Evolutionary conservation across 2,329 filamentous ascomycete genomes (phyloP), one percentile per base, ranked within the genome.

Genomic region (Chrysoporthe cubensis): DNA sequence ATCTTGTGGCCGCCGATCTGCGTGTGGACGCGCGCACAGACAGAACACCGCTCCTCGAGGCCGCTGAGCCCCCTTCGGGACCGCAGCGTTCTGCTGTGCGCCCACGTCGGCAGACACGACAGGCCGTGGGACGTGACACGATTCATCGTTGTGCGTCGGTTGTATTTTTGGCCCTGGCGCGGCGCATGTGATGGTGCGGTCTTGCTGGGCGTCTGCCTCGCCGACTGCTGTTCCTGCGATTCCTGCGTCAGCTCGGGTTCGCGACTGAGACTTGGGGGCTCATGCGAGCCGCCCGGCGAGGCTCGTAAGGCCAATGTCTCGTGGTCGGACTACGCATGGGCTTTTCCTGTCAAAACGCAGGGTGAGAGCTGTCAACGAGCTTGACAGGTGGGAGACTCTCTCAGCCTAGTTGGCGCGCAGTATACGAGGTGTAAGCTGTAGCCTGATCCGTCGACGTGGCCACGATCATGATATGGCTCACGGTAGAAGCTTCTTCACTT

Each of bases 101-200:
- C 18, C 54, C 54, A 57, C 54, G 40, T 57, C 34, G 14, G 40
- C 54, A 57, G 32, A 57, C n/a, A 57, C 32, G 54, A 57, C 54
- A 57, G 54, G 54, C 14, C 32, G 34, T 57, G 54, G 40, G 54
- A 34, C 54, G 54, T 57, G 54, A 57, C 54, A 40, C 54, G 54
- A 57, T n/a, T 9, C 54, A 57, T 16, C 34, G 54, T 16, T 57
- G 54, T n/a, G 54, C 34, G 14, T 37, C 54, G 9, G 40, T 14
- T 32, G 18, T 57, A 34, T 34, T 40, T 46, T 34, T 34, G 34
- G 16, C 21, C 32, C 21, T 32, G 13, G 21, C 32, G 46, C n/a
- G 2, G 18, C 18, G 14, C 21, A 32, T 26, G 16, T 16, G 14
- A 34, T 54, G 50, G 11, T 21, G 50, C 50, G 37, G 37, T 40